A percentile compares a stretch with the other conserved stretches of the same genome.
phyloP scores from a whole-genome alignment of 2,329 filamentous ascomycete species.

The Plectosphaerella plurivora region DNA sequence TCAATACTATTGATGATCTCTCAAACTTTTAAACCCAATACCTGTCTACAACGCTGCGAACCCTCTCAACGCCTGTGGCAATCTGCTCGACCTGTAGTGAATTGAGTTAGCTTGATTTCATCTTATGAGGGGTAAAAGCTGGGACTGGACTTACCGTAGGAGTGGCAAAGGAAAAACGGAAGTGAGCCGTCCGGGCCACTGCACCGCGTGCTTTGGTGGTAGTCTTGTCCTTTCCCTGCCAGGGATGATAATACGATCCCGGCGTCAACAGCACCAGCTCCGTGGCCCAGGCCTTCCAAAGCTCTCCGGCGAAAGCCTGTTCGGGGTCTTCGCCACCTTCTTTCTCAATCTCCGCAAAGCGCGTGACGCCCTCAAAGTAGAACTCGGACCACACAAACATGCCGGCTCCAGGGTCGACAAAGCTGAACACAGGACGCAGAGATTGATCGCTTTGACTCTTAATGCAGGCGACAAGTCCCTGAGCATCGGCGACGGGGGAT shows the following conservation, averaged over 20 bases:
- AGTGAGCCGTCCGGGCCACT: conserved; percentile 16
- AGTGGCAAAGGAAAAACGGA: conserved; percentile 21
- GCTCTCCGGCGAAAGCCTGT: conserved; percentile 16
- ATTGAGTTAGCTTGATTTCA: background rate
- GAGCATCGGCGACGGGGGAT: conserved; percentile 8
- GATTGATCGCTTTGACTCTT: background rate
- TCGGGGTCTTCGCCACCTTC: conserved; percentile 13
- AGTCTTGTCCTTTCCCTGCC: conserved; percentile 19
- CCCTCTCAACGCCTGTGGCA: conserved; percentile 7
- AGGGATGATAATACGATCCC: conserved; percentile 24
- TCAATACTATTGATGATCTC: no score
- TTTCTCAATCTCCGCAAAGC: conserved; percentile 17
- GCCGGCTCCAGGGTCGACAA: conserved; percentile 20
- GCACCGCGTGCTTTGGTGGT: conserved; percentile 17
- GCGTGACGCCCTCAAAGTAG: conserved; percentile 14
- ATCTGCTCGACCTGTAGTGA: conserved; percentile 11
- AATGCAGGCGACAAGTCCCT: conserved; percentile 17
- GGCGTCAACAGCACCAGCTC: conserved; percentile 21
- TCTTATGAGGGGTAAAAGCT: background rate
- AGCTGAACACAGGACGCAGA: conserved; percentile 20
- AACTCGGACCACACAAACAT: conserved; percentile 27
- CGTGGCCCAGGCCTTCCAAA: conserved; percentile 13
- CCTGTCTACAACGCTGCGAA: conserved; percentile 3
- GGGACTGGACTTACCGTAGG: conserved; percentile 17
- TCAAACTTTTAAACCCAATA: background rate